Evolutionary conservation across 2,329 filamentous ascomycete species (phyloP), one percentile per base, ranked within the genome.

Genomic region (Dactylella cylindrospora): DNA sequence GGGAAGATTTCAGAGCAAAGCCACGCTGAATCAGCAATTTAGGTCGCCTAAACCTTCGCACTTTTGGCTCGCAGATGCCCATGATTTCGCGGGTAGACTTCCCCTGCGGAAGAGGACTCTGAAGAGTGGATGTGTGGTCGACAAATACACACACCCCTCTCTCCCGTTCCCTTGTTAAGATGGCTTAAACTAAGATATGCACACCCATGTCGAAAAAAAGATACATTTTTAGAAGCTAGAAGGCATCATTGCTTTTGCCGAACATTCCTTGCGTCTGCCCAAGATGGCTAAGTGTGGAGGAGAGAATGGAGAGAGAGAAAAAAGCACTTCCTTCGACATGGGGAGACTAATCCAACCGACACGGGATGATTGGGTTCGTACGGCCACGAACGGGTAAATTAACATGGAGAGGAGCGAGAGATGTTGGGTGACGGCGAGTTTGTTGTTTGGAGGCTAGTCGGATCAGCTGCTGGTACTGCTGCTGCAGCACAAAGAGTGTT

Each of bases 151-250:
- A 38, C 33, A 35, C n/a, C 32, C n/a, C n/a, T n/a, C n/a, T n/a
- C n/a, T n/a, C 12, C 10, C 13, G 22, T 20, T 28, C 40, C 54
- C 54, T 15, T 45, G 54, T 46, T 26, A 22, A 41, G 32, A 51
- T 60, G 53, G 53, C 44, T 59, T 60, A 29, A 31, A 60, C 38
- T 31, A 38, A 29, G 13, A 39, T 17, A 41, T 47, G 51, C 40
- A 47, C 25, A 31, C 19, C 31, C 5, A 10, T 41, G 25, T 47
- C 35, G 23, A 40, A 35, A 61, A 35, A 61, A 47, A 43, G 28
- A 15, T 39, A 47, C 55, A 61, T 47, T 61, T 61, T 61, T 61
- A 61, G 55, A 61, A 61, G 55, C 46, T 52, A 61, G 47, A 61
- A 61, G 55, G 28, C 6, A 12, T 53, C n/a, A 28, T 47, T 53